Percentiles rank a stretch among this genome's conserved stretches.
Conservation (phyloP, 2,329 filamentous ascomycete species). For the Colletotrichum truncatum region DNA sequence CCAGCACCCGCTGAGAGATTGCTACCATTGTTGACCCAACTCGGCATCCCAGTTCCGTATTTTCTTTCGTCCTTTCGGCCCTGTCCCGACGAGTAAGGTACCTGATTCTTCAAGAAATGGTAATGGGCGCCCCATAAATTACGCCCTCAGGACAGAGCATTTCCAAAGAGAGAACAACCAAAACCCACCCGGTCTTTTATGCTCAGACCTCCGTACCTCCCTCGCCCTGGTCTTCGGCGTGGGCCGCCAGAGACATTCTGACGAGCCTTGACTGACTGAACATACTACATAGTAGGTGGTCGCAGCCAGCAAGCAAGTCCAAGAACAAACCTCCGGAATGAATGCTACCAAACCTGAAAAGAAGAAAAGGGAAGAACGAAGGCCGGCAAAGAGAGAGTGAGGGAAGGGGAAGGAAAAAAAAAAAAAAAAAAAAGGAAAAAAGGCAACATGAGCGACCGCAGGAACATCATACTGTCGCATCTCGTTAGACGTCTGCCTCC, state of each 20-base stretch:
- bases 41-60: constrained; percentile 24
- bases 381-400: no score
- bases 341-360: no score
- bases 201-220: neutral
- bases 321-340: no score
- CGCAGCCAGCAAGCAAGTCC: no score
- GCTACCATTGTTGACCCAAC: constrained; percentile 13
- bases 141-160: neutral
- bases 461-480: no score
- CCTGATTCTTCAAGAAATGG: neutral
- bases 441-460: no score
- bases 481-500: neutral
- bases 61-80: constrained; percentile 4
- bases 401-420: no score
- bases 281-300: neutral
- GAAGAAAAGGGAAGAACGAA: no score
- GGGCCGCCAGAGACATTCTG: constrained; percentile 26
- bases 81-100: neutral
- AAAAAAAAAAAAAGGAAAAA: no score
- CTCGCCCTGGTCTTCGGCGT: neutral
- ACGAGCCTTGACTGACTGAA: constrained; percentile 16
- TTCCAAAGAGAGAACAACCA: constrained; percentile 13
- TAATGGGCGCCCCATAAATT: neutral
- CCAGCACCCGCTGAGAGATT: no score
- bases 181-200: neutral